Conservation (phyloP, 805 yeast genomes). For the Ogataea philodendri region DNA sequence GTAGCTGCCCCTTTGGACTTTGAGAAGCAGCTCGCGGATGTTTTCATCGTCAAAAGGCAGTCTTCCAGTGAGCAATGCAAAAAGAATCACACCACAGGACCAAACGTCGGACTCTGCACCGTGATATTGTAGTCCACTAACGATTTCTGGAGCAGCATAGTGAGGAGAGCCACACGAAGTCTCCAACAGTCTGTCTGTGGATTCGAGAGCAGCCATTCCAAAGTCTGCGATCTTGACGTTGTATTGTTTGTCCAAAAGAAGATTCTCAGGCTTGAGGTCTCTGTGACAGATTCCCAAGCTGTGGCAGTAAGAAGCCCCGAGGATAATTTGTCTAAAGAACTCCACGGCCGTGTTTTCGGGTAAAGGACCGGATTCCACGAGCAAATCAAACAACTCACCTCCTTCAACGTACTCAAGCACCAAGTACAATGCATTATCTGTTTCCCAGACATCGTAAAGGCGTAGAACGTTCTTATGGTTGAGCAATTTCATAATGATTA, state of each 20-base stretch:
- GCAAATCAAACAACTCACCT: conserved; percentile 90
- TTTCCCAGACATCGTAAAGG: conserved; percentile 84
- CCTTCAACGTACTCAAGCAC: conserved; percentile 96
- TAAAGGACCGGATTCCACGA: conserved; percentile 83
- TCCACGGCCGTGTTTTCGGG: conserved; percentile 87
- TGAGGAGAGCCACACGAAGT: conserved; percentile 99
- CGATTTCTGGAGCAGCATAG: conserved; percentile 97
- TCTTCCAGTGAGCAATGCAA: conserved; percentile 92
- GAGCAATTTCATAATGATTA: conserved; percentile 78
- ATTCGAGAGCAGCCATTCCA: conserved; percentile 97
- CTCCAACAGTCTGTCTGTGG: conserved; percentile 75
- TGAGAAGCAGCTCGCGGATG: conserved; percentile 78
- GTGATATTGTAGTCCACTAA: conserved; percentile 90
- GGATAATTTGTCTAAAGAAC: conserved; percentile 72
- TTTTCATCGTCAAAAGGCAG: conserved; percentile 97
- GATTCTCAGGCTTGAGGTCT: conserved; percentile 78
- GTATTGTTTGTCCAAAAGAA: conserved; percentile 73
- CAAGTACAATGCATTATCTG: conserved; percentile 75
- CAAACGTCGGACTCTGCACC: conserved; percentile 97
- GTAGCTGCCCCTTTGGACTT: conserved; percentile 88
- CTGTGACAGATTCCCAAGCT: conserved; percentile 70
- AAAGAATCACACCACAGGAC: conserved; percentile 96
- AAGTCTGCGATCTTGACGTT: conserved; percentile 97
- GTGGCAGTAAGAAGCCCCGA: conserved; percentile 67
- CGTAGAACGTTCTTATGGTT: conserved; percentile 78